phyloP scores from a whole-genome alignment of 495 filamentous ascomycete genomes.

The Podospora comata region DNA sequence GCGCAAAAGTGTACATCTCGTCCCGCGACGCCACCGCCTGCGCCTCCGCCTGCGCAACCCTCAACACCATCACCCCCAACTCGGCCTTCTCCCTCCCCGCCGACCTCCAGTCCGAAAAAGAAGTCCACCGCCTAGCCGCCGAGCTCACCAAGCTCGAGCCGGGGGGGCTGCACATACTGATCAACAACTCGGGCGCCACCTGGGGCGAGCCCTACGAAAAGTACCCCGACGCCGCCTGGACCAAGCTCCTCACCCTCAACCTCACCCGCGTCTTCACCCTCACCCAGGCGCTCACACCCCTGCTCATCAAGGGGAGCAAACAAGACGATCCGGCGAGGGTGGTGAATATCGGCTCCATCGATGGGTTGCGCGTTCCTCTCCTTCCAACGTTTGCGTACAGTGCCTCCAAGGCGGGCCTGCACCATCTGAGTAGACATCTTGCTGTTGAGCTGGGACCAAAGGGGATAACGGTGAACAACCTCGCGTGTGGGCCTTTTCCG shows the following conservation, averaged over 20 bases:
- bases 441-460: constrained; percentile 66
- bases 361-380: constrained; percentile 66
- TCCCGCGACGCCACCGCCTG: constrained; percentile 54
- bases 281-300: constrained; percentile 68
- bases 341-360: constrained; percentile 75
- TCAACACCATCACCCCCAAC: constrained; percentile 25
- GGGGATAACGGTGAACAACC: constrained; percentile 53
- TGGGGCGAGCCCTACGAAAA: constrained; percentile 69
- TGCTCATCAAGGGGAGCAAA: constrained; percentile 54
- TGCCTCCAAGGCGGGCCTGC: constrained; percentile 70
- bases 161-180: constrained; percentile 63
- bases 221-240: constrained; percentile 71
- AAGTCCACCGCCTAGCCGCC: constrained; percentile 60
- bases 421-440: constrained; percentile 69
- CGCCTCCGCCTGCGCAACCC: constrained; percentile 27
- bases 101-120: constrained; percentile 40
- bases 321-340: constrained; percentile 53
- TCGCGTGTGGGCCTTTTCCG: constrained; percentile 78
- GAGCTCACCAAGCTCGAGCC: constrained; percentile 59
- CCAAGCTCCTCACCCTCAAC: constrained; percentile 73
- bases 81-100: constrained; percentile 37
- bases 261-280: constrained; percentile 77
- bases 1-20: constrained; percentile 82
- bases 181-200: constrained; percentile 80
- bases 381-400: constrained; percentile 75